Percentiles rank a stretch among this genome's conserved stretches.
Conservation (phyloP, 345 rosid species). For the Populus alba region DNA sequence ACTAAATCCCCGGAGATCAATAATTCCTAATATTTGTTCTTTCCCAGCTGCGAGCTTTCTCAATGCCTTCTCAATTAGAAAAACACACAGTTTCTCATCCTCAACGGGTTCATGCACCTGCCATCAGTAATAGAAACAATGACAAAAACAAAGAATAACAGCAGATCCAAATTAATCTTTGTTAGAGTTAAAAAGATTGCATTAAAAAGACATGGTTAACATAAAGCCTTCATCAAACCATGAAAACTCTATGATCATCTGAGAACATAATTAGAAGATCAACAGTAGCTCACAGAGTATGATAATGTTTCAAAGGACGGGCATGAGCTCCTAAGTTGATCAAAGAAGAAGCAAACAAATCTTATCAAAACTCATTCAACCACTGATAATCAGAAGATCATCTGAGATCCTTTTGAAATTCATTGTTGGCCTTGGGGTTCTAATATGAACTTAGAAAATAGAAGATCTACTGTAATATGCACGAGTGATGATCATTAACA, state of each 20-base stretch:
- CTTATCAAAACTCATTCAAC: background rate
- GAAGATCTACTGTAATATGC: background rate
- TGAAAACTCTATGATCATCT: background rate
- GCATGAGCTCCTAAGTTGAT: background rate
- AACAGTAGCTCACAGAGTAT: background rate
- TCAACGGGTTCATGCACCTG: slow-evolving; percentile 71
- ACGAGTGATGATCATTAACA: background rate
- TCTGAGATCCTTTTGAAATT: background rate
- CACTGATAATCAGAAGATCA: background rate
- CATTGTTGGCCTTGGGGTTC: background rate
- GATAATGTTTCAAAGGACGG: background rate
- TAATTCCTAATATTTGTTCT: slow-evolving; percentile 66
- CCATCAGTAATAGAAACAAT: slow-evolving; percentile 10
- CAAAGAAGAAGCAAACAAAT: background rate
- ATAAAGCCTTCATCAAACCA: background rate
- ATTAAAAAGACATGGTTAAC: background rate
- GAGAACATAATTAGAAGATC: background rate
- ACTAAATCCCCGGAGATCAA: slow-evolving; percentile 78
- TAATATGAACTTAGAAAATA: background rate
- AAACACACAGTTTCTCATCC: slow-evolving; percentile 73
- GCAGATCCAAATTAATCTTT: background rate
- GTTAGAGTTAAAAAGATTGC: background rate
- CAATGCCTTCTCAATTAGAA: slow-evolving; percentile 72
- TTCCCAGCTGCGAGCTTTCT: slow-evolving; percentile 66
- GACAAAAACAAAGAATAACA: background rate